Percentiles rank a stretch among this genome's conserved stretches.
Conservation (phyloP, 139 green algal species). For the Chlorella sp. region DNA sequence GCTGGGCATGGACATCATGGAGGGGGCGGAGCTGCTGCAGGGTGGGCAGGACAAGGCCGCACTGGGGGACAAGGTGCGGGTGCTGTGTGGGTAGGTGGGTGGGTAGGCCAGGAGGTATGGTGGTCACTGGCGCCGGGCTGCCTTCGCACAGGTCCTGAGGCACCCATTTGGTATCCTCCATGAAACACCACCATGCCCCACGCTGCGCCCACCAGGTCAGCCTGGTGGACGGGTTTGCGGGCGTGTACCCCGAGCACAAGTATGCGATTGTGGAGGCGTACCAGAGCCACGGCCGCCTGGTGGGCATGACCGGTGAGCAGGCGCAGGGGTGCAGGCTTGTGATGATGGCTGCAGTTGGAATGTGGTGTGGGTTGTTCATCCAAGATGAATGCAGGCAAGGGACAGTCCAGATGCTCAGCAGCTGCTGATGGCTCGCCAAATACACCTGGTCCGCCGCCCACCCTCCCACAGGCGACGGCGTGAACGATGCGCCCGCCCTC, state of each 20-base stretch:
- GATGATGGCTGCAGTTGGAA: not conserved
- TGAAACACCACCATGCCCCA: too few relatives aligned
- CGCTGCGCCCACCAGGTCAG: too few relatives aligned
- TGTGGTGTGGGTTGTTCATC: too few relatives aligned
- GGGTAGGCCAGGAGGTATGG: not conserved
- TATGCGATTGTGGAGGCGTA: conserved; percentile 77
- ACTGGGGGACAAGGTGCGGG: conserved; percentile 31
- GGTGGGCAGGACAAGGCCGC: not conserved
- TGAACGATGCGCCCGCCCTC: conserved; percentile 92
- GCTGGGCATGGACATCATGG: conserved; percentile 67
- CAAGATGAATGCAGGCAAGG: not conserved
- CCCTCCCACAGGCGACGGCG: conserved; percentile 59
- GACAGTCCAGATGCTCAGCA: not conserved
- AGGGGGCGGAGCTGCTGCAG: conserved; percentile 41
- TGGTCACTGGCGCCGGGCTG: too few relatives aligned
- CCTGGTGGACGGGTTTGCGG: conserved; percentile 74
- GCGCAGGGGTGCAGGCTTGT: not conserved
- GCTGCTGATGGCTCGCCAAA: too few relatives aligned
- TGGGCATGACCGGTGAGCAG: conserved; percentile 73
- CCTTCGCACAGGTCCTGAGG: too few relatives aligned
- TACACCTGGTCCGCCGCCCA: too few relatives aligned
- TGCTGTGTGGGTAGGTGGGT: not conserved
- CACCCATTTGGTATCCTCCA: too few relatives aligned
- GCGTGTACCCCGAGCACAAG: conserved; percentile 88
- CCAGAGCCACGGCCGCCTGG: conserved; percentile 32